Base-by-base conservation (phyloP, 2,329 filamentous ascomycete species). In the Cadophora sp. region DNA sequence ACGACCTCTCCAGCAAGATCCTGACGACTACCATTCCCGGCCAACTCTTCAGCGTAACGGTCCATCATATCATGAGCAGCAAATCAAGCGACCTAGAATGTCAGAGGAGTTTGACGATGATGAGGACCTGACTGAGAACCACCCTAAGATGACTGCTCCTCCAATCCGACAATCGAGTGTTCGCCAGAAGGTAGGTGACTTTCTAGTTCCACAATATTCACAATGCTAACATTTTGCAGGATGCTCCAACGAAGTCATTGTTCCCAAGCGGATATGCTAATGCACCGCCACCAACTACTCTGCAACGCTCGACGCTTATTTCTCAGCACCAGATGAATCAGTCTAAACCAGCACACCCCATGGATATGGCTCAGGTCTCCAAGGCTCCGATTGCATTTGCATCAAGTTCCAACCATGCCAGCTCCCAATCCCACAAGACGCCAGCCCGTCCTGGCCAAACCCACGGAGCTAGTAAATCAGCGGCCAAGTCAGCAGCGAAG, bases 371-470 rank as follows among this genome's bases (percentile, higher is more conserved):
- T n/a, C 92, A 95, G 77, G 90, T 95, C 68, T 92, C 93, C 8
- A 97, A 92, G 80, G 92, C 89, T n/a, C 89, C 91, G 31, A 97
- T 97, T 73, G 92, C 93, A 2, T 97, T 97, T 77, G 93, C 93
- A 7, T 87, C 94, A 24, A 89, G 88, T 68, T 82, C 86, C 9
- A 90, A 86, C 73, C 82, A 85, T 9, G 81, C 83, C 34, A 85
- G 79, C 19, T 79, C 80, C 58, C 81, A 77, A 50, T 34, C 34
- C 8, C 87, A 88, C 81, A 94, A 94, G 83, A 92, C 91, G 19
- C 90, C 92, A 1, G 89, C 85, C 11, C 86, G 89, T 22, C 84
- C 86, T 27, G 80, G 77, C 29, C 79, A 79, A 55, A 79, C 77
- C 48, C 79, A 79, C 56, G 77, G 81, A 29, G 68, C 53, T 46